Evolutionary conservation across 2,329 filamentous ascomycete species (phyloP), one percentile per base, ranked within the genome.

Genomic region (Cadophora gregata): DNA sequence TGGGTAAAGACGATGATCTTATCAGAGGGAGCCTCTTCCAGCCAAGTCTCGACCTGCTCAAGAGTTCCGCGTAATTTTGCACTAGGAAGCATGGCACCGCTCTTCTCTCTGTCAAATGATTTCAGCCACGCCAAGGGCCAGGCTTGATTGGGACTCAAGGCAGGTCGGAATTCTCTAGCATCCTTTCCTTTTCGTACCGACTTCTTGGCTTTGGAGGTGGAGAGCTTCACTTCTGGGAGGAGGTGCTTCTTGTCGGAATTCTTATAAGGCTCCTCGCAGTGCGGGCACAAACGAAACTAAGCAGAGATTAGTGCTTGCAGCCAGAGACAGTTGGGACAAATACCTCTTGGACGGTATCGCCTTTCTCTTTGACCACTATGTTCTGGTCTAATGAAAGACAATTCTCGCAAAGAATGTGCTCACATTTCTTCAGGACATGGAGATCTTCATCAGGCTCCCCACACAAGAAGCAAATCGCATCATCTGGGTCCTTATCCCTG

Each of bases 1-100:
- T 88, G 85, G 0, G 83, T 85, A 70, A 87, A 89, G 42, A 89
- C 76, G 47, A 88, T 84, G 59, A 88, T 81, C 73, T 89, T 89
- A 25, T 80, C 80, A 0, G 77, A 53, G 0, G 78, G 77, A 9
- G 82, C 80, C 19, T 82, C 77, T 1, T 74, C 33, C 4, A 80
- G 63, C 80, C 80, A 82, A 10, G 76, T 69, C 1, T 77, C 50
- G 10, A 81, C 62, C 10, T 75, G 71, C 0, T 70, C 62, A 21
- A 68, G 66, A 1, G 78, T 71, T 16, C 72, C 76, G 5, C 65
- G 70, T 2, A 79, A 63, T 65, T 81, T 81, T 0, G 79, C 74
- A 19, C 77, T 76, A 0, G 76, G 75, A 58, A 80, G 75, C 1
- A 73, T n/a, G 8, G 38, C 38, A 4, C 7, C 38, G 38, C 14